Evolutionary conservation across 1,139 yeast species (phyloP).

Genomic region (Sugiyamaella neomexicana): DNA sequence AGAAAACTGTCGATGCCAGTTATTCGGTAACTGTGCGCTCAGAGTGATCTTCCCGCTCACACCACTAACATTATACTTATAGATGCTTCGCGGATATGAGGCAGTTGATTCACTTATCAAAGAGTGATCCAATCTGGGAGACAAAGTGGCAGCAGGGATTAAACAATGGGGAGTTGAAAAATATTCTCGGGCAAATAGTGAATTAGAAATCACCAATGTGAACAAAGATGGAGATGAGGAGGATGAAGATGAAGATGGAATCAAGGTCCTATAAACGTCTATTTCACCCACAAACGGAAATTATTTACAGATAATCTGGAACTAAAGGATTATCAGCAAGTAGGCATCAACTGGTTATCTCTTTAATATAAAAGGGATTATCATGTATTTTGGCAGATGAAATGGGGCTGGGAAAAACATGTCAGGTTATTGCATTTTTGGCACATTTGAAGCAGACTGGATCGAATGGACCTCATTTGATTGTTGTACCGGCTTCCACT

Average conservation of each 20-base stretch:
- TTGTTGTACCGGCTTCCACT: slow-evolving; percentile 95
- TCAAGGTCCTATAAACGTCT: slow-evolving; percentile 42
- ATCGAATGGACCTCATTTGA: slow-evolving; percentile 60
- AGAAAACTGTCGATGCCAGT: slow-evolving; percentile 70
- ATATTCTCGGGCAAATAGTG: slow-evolving; percentile 54
- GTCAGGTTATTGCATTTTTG: slow-evolving; percentile 92
- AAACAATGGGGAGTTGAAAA: slow-evolving; percentile 83
- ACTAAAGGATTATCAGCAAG: slow-evolving; percentile 87
- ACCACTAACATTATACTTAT: too few species aligned
- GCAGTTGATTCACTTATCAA: slow-evolving; percentile 91
- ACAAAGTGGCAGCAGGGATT: slow-evolving; percentile 68
- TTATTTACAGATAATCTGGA: slow-evolving; percentile 62
- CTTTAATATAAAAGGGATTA: slow-evolving; percentile 70
- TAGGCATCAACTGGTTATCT: slow-evolving; percentile 92
- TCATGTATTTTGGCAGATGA: slow-evolving; percentile 97
- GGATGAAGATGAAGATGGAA: slow-evolving; percentile 31
- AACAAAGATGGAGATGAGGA: slow-evolving; percentile 19
- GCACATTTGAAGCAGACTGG: slow-evolving; percentile 74
- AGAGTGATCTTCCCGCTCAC: too few species aligned
- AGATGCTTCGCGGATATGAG: slow-evolving; percentile 79
- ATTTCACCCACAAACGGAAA: slow-evolving; percentile 70
- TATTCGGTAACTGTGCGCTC: slow-evolving; percentile 33
- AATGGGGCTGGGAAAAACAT: slow-evolving; percentile 96
- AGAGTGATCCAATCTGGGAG: slow-evolving; percentile 78
- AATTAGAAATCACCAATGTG: slow-evolving; percentile 35